Base-by-base conservation (phyloP, 2,329 filamentous ascomycete species). In the Aspergillus ruber region DNA sequence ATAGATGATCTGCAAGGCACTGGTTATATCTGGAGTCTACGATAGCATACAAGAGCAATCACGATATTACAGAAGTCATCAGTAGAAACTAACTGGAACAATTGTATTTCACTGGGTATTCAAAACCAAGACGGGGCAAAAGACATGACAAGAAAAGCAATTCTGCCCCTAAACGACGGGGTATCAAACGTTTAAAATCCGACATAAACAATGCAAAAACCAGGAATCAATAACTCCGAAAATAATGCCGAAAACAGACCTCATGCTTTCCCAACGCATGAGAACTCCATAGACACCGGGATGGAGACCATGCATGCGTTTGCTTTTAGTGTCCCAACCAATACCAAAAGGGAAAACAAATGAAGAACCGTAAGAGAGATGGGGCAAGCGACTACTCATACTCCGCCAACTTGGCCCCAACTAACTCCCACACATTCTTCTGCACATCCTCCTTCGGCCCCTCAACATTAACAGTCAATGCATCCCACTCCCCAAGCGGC, bases 401-500 rank as follows among this genome's bases (percentile, higher is more conserved):
- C 44, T 76, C 73, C 21, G 72, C 71, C 62, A 85, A 74, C 53
- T 77, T 77, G 53, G 72, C 69, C 41, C 74, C 60, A n/a, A 84
- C 82, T 54, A 75, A 75, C 29, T 74, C 70, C 43, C 86, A 68
- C 2, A 84, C 79, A 44, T 81, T 77, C 20, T 68, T 67, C 68
- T 83, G 76, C 48, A 90, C 84, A 44, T 80, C 51, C 20, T 64
- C 66, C 71, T 43, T 82, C 71, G 56, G 78, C 54, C 46, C 77
- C 62, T 49, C 75, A 68, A 71, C 80, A 63, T 90, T 84, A 49
- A 91, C 74, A 46, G 74, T 81, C 52, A 90, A 77, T 51, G 87
- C 84, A 67, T 93, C 88, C 63, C 68, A 74, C 53, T 78, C 74
- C 63, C 90, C 86, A 47, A 88, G 81, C 0, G 93, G 93, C 52